Evolutionary conservation across 257 asterid species (phyloP).

Genomic region (Paraleonurus japonicus): DNA sequence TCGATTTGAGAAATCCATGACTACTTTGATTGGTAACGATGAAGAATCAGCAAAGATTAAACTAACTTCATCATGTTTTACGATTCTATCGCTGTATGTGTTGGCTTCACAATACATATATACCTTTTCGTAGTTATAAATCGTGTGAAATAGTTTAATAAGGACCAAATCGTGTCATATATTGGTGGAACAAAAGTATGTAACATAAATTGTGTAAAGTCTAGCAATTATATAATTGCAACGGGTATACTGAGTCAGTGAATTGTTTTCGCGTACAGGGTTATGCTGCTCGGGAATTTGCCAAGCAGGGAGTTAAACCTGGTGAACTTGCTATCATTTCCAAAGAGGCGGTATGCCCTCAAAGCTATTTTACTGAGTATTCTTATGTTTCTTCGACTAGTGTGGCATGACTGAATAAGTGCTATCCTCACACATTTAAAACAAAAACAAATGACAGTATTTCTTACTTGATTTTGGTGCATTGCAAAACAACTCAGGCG

Average conservation of each 20-base stretch:
- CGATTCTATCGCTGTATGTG: background rate
- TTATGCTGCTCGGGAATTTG: conserved; percentile 83
- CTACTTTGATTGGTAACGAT: background rate
- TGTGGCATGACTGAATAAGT: background rate
- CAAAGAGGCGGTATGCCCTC: conserved; percentile 74
- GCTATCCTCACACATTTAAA: background rate
- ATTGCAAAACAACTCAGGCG: background rate
- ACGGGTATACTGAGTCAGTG: background rate
- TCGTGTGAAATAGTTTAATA: background rate
- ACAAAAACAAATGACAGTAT: background rate
- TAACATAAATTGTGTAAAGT: background rate
- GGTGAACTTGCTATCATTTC: conserved; percentile 79
- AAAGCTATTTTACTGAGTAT: background rate
- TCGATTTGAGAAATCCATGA: background rate
- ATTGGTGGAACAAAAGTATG: background rate
- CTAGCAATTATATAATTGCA: background rate
- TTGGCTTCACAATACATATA: background rate
- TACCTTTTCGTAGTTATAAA: background rate
- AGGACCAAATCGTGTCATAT: background rate
- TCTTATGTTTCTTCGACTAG: background rate
- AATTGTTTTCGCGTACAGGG: conserved; percentile 45
- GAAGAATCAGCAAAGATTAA: background rate
- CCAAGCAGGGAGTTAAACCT: conserved; percentile 72
- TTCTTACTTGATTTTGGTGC: background rate
- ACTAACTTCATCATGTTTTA: background rate